phyloP scores from a whole-genome alignment of 257 asterid genomes.

The Oldenlandia corymbosa region DNA sequence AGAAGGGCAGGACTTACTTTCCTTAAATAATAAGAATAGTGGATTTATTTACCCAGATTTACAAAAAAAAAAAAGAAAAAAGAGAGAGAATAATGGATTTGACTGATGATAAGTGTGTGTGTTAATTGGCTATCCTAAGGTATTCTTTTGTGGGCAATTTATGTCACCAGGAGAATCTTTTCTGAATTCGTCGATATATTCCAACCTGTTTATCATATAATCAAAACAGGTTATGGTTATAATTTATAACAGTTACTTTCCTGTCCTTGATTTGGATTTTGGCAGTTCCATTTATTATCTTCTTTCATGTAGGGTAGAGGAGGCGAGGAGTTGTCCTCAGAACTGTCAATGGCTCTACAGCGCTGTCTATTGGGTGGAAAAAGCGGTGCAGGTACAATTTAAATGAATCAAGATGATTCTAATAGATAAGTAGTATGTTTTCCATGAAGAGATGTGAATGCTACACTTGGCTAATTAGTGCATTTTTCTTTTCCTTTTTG shows the following conservation, averaged over 20 bases:
- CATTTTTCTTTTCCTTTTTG: background rate
- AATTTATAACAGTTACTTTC: background rate
- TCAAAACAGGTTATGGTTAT: background rate
- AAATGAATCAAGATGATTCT: background rate
- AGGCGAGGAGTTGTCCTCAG: conserved; percentile 74
- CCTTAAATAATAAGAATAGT: too few species aligned
- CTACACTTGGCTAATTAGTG: background rate
- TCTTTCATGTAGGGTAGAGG: conserved; percentile 70
- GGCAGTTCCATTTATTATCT: background rate
- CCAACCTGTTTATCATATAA: too few species aligned
- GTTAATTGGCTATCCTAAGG: too few species aligned
- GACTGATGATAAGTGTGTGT: too few species aligned
- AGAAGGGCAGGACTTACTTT: background rate
- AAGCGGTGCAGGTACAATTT: conserved; percentile 78
- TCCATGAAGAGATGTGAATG: background rate
- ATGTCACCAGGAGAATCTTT: too few species aligned
- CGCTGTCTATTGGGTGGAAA: conserved; percentile 81
- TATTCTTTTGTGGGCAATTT: too few species aligned
- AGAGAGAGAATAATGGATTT: too few species aligned
- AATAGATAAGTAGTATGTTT: background rate
- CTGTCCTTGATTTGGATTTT: background rate
- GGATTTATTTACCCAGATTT: too few species aligned
- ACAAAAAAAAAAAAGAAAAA: too few species aligned
- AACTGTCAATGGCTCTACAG: conserved; percentile 75
- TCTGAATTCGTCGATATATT: too few species aligned